Evolutionary conservation across 306 rosid genomes (phyloP).

Genomic region (Trifolium pratense): DNA sequence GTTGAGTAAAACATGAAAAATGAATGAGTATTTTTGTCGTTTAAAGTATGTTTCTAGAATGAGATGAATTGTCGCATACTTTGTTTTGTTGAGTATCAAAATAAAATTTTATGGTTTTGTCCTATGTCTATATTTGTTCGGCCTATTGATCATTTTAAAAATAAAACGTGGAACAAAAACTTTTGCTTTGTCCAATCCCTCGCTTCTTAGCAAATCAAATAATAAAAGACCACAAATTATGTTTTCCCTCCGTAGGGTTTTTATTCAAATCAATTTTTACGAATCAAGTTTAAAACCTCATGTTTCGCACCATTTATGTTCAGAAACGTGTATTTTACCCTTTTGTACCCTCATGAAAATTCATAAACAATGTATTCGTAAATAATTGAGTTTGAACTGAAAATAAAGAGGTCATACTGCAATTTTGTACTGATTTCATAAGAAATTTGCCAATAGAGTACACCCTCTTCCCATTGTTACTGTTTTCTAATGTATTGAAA

Average conservation of each 20-base stretch:
- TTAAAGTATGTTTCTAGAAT: neutral
- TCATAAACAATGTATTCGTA: conserved; percentile 1
- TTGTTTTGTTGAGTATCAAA: neutral
- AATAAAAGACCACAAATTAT: neutral
- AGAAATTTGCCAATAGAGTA: neutral
- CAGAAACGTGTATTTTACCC: conserved; percentile 27
- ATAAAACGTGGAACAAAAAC: neutral
- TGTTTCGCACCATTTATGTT: conserved; percentile 3
- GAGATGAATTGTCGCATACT: neutral
- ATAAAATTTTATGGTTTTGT: too few relatives aligned
- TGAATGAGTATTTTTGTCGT: too few relatives aligned
- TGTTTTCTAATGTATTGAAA: neutral
- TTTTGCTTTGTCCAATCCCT: neutral
- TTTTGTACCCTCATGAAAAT: conserved; percentile 11
- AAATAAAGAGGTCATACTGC: conserved; percentile 15
- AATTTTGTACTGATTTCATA: neutral
- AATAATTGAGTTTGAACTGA: conserved; percentile 22
- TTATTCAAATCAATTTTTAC: neutral
- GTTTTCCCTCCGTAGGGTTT: neutral
- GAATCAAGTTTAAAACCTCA: conserved; percentile 15
- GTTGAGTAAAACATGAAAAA: too few relatives aligned
- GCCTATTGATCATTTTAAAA: neutral
- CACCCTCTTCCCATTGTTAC: neutral
- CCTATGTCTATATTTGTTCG: neutral
- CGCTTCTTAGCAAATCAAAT: neutral